Percentiles rank a stretch among this genome's conserved stretches.
phyloP scores from a whole-genome alignment of 495 filamentous ascomycete species.

The Delitschia confertaspora region DNA sequence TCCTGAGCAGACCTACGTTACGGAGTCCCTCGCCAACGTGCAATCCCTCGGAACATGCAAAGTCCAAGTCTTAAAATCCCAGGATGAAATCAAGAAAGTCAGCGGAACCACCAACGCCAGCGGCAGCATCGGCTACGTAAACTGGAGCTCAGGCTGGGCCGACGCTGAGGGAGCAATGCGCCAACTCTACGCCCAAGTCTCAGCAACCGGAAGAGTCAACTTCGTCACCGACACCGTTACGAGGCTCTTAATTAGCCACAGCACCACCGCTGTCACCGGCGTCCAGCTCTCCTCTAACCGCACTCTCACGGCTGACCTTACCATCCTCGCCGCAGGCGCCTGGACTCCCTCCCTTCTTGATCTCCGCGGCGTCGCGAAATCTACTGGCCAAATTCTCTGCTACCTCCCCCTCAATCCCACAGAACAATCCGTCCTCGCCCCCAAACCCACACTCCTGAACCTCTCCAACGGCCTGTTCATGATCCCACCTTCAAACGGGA shows the following conservation, averaged over 20 bases:
- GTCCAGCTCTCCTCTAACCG: slow-evolving; percentile 47
- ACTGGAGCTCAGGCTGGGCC: slow-evolving; percentile 72
- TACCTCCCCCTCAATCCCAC: slow-evolving; percentile 63
- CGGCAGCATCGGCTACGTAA: slow-evolving; percentile 70
- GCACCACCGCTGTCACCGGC: slow-evolving; percentile 37
- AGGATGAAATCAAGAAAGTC: slow-evolving; percentile 43
- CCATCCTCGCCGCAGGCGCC: slow-evolving; percentile 74
- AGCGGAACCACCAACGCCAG: slow-evolving; percentile 41
- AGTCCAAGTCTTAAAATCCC: slow-evolving; percentile 27
- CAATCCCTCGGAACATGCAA: slow-evolving; percentile 30
- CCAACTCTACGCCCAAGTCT: slow-evolving; percentile 47
- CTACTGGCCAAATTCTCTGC: slow-evolving; percentile 71
- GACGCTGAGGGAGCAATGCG: slow-evolving; percentile 67
- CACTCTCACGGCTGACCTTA: slow-evolving; percentile 56
- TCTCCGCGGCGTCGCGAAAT: slow-evolving; percentile 61
- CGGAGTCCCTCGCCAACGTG: slow-evolving; percentile 58
- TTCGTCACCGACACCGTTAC: slow-evolving; percentile 57
- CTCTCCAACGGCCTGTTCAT: slow-evolving; percentile 73
- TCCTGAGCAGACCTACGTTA: slow-evolving; percentile 50
- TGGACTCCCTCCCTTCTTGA: slow-evolving; percentile 75
- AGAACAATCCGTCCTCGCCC: slow-evolving; percentile 54
- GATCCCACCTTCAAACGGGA: slow-evolving; percentile 60
- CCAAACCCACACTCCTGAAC: slow-evolving; percentile 70
- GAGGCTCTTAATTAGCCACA: slow-evolving; percentile 42
- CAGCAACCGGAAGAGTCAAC: slow-evolving; percentile 49